Base-by-base conservation (phyloP, 2,329 filamentous ascomycete genomes). In the Dactylellina cionopaga region DNA sequence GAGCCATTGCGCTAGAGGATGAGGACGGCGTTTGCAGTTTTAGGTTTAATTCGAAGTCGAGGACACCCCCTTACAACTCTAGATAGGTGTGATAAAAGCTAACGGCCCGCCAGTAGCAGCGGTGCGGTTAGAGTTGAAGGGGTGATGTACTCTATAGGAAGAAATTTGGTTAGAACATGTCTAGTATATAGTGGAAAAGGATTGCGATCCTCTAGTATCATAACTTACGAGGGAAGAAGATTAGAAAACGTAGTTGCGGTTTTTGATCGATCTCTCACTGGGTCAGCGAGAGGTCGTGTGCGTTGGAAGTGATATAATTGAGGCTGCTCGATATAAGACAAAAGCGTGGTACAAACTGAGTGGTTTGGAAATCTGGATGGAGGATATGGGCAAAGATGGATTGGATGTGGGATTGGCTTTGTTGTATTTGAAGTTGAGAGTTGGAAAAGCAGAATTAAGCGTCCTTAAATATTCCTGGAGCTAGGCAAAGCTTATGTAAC, bases 241-340 rank as follows among this genome's bases (percentile, higher is more conserved):
- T 96, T 97, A 86, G 92, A 94, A 90, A 96, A 97, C 93, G 92
- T 96, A 84, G 91, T 96, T 92, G 87, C 90, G 89, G 51, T 47
- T 44, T 17, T 64, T 41, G 35, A 59, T 56, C 35, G 66, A 71
- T 71, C 66, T 71, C 66, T 71, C 59, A 63, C 66, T 52, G 11
- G 24, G 19, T 24, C n/a, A 64, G 66, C 58, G 59, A 71, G 58
- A 71, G 66, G 56, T 64, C 66, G 66, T 35, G 29, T 41, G 15
- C 3, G n/a, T 3, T 54, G 11, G 27, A 33, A 44, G 29, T 19
- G n/a, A n/a, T n/a, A n/a, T n/a, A n/a, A n/a, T n/a, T n/a, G n/a
- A n/a, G n/a, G n/a, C n/a, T n/a, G n/a, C n/a, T n/a, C n/a, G n/a
- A n/a, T n/a, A n/a, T n/a, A n/a, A n/a, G n/a, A n/a, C n/a, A n/a